phyloP scores from a whole-genome alignment of 257 asterid species.

The Echium plantagineum region DNA sequence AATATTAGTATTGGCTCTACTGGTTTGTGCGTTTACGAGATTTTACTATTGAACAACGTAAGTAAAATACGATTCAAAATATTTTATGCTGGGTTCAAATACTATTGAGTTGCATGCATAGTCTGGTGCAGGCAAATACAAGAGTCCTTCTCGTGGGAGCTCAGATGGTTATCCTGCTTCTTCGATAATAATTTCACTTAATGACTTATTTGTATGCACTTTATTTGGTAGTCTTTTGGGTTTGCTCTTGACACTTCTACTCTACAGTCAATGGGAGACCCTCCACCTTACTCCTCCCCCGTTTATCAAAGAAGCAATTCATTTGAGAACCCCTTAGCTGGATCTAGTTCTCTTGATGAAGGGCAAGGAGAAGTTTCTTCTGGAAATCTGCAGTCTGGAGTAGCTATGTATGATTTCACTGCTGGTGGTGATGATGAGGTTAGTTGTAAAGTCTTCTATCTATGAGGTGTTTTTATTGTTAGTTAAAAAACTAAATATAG shows the following conservation, averaged over 20 bases:
- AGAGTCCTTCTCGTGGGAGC: slow-evolving; percentile 25
- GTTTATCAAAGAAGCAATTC: slow-evolving; percentile 62
- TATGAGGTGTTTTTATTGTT: too few species aligned
- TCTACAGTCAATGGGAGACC: slow-evolving; percentile 79
- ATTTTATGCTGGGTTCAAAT: slow-evolving; percentile 9
- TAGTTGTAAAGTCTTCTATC: slow-evolving; percentile 8
- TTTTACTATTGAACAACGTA: background rate
- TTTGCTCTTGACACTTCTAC: background rate
- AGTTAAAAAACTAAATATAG: too few species aligned
- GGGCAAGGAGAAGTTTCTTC: slow-evolving; percentile 65
- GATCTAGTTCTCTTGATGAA: slow-evolving; percentile 56
- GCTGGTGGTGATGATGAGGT: slow-evolving; percentile 99
- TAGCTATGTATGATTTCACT: slow-evolving; percentile 95
- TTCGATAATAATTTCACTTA: slow-evolving; percentile 24
- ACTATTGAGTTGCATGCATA: slow-evolving; percentile 35
- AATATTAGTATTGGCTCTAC: too few species aligned
- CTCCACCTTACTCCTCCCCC: slow-evolving; percentile 99
- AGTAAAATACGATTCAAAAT: slow-evolving; percentile 1
- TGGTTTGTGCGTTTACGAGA: too few species aligned
- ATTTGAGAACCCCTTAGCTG: slow-evolving; percentile 89
- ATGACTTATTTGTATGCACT: background rate
- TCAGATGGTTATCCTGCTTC: slow-evolving; percentile 58
- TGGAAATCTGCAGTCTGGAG: slow-evolving; percentile 54
- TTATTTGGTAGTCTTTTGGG: background rate
- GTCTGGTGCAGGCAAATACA: slow-evolving; percentile 56